A percentile compares a stretch with the other conserved stretches of the same genome.
phyloP scores from a whole-genome alignment of 306 rosid species.

The Castanopsis chinensis region DNA sequence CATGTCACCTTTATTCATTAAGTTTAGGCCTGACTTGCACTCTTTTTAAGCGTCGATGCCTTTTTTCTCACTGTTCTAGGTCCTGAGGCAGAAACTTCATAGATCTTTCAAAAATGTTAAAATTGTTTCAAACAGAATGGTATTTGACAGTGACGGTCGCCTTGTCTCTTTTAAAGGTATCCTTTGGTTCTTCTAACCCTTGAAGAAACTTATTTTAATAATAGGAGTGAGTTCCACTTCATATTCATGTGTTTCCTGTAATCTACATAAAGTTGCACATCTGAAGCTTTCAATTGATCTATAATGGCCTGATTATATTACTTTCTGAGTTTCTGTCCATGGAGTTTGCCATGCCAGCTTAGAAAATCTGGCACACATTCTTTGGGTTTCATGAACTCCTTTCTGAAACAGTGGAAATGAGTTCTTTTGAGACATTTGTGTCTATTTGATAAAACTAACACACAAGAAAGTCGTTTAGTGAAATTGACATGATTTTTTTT shows the following conservation, averaged over 20 bases:
- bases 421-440: neutral
- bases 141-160: constrained; percentile 54
- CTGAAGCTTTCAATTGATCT: neutral
- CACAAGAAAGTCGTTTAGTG: neutral
- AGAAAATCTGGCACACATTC: neutral
- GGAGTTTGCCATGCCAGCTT: neutral
- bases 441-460: neutral
- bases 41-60: constrained; percentile 6
- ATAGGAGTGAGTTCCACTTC: neutral
- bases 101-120: constrained; percentile 73
- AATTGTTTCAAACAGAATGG: constrained; percentile 87
- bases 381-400: neutral
- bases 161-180: constrained; percentile 84
- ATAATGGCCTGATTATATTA: neutral
- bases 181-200: constrained; percentile 1
- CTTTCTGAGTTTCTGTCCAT: neutral
- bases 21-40: constrained; percentile 1
- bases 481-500: neutral
- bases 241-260: neutral
- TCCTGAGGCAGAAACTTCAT: constrained; percentile 79
- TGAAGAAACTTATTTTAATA: neutral
- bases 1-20: constrained; percentile 6
- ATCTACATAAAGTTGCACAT: neutral
- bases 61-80: constrained; percentile 46
- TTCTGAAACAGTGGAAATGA: neutral